Base-by-base conservation (phyloP, 139 green algal genomes). In the Tetraselmis chui region DNA sequence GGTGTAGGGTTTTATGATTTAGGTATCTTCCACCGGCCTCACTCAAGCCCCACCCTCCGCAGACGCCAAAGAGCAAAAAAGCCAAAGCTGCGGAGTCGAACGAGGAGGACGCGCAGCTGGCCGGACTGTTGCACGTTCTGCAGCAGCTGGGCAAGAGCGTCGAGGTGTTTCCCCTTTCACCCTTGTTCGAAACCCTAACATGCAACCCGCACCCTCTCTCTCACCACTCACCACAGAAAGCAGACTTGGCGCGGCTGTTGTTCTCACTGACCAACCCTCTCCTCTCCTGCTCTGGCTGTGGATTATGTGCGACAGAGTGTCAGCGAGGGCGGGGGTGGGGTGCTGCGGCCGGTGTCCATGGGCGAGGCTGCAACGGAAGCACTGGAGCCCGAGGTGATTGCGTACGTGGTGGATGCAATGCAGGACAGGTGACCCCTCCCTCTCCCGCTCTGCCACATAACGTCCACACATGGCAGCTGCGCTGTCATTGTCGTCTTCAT, bases 61-160 rank as follows among this genome's bases (percentile, higher is more conserved):
- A 28, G 32, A 1, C 26, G 0, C 2, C n/a, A 0, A 79, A 75
- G 77, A 59, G 32, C 25, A 84, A 78, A 30, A 45, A 78, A 23
- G 45, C 77, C 30, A 79, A 58, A n/a, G 32, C 75, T 5, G 76
- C 80, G 5, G 25, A 81, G 25, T 45, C 27, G 58, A 83, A 29
- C 27, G 30, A 27, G 5, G 59, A 77, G 2, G 82, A 88, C 32
- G 28, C 82, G 80, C 86, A 91, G 81, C 83, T 93, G 79, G 85
- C 83, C 1, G 89, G 88, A n/a, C 79, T 93, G 75, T 88, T 92
- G 80, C 79, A 86, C 59, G 80, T 92, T 59, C 30, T 83, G 18
- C 79, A 88, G 81, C 32, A 84, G 24, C 80, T 88, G 59, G 18
- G 45, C 45, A 67, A 67, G 45, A 67, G 45, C 45, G 11, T 5